These are phyloP conservation scores for Picochlorum sp. DNA, from an alignment of 139 green algal species.

Conservation along the genomic window DNA sequence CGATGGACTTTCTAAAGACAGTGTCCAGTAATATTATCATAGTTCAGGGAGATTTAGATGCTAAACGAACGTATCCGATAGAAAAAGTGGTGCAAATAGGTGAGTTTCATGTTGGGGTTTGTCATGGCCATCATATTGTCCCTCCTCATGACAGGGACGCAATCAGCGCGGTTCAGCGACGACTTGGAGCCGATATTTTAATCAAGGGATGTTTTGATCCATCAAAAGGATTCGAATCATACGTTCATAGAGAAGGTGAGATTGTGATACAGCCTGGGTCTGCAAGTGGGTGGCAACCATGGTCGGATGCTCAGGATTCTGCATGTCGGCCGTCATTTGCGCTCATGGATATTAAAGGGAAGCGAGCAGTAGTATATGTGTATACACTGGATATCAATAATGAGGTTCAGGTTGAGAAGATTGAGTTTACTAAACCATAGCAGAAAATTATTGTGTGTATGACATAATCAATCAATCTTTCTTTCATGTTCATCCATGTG, in stretches of 20 bases:
- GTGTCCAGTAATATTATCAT: constrained; percentile 69
- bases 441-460: too few species aligned
- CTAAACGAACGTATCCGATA: constrained; percentile 56
- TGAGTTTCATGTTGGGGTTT: constrained; percentile 76
- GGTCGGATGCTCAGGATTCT: neutral
- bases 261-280: constrained; percentile 90
- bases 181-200: constrained; percentile 86
- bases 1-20: constrained; percentile 76
- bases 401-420: constrained; percentile 78
- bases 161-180: constrained; percentile 68
- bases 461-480: too few species aligned
- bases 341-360: constrained; percentile 90
- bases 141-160: constrained; percentile 70
- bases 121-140: constrained; percentile 85
- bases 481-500: too few species aligned
- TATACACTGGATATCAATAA: constrained; percentile 73
- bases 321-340: constrained; percentile 74
- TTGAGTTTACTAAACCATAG: constrained; percentile 57
- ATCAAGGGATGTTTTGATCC: constrained; percentile 71
- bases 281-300: constrained; percentile 68
- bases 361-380: constrained; percentile 82
- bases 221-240: constrained; percentile 32
- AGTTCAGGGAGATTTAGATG: constrained; percentile 86
- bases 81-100: constrained; percentile 65
- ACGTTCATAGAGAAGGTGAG: constrained; percentile 53